These are phyloP conservation scores for Fragosphaeria purpurea DNA, from an alignment of 2,329 filamentous ascomycete species.

Conservation along the genomic window DNA sequence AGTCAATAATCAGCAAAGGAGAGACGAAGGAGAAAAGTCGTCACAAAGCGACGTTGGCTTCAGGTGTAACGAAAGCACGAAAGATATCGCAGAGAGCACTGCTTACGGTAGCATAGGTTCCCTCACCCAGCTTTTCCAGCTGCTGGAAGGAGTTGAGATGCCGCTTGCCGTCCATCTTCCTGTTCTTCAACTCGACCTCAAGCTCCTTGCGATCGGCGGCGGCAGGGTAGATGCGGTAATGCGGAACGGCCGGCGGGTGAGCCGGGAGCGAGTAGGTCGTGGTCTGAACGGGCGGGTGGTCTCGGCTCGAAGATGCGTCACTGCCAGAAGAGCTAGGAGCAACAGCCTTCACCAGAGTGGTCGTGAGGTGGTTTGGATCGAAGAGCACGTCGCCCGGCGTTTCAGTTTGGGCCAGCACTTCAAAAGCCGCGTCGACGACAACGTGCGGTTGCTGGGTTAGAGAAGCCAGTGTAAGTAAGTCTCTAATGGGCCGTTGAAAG, in stretches of 20 bases:
- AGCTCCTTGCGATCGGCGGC: conserved; percentile 5
- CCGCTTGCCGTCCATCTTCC: conserved; percentile 75
- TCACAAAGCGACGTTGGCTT: too few species aligned
- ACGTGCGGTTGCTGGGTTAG: conserved; percentile 9
- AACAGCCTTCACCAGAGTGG: conserved; percentile 15
- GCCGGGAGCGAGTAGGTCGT: conserved; percentile 15
- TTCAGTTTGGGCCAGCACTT: conserved; percentile 16
- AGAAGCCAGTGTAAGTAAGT: conserved; percentile 14
- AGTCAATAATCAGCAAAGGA: background rate
- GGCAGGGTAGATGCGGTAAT: conserved; percentile 17
- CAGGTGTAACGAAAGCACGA: background rate
- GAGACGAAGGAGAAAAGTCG: background rate
- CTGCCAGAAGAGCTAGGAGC: too few species aligned
- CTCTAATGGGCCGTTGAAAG: background rate
- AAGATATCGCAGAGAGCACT: conserved; percentile 11
- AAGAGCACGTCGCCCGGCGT: conserved; percentile 32
- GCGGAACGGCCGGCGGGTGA: conserved; percentile 21
- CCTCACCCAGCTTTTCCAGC: conserved; percentile 96
- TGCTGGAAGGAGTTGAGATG: conserved; percentile 98
- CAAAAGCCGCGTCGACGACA: conserved; percentile 10
- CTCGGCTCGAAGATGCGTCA: background rate
- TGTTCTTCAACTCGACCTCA: conserved; percentile 6
- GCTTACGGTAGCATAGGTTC: conserved; percentile 91
- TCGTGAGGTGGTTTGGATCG: conserved; percentile 18
- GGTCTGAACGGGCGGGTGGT: background rate